Evolutionary conservation across 2,329 filamentous ascomycete species (phyloP).

Genomic region (Pseudopyrenochaeta lycopersici): DNA sequence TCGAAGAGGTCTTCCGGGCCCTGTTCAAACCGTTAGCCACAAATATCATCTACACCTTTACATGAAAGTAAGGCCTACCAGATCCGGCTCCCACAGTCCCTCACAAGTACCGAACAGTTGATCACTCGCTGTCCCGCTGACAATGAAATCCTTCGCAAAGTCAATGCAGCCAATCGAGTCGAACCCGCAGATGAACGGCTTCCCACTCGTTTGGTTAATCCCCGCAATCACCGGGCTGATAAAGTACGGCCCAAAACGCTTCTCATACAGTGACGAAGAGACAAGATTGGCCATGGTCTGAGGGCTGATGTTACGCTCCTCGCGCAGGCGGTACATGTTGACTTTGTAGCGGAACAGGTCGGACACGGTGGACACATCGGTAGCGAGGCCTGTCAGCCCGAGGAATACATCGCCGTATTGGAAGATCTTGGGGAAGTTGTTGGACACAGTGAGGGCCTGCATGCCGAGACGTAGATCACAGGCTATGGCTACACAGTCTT

Average conservation of each 20-base stretch:
- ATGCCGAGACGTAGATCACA: conserved; percentile 98
- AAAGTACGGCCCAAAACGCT: conserved; percentile 95
- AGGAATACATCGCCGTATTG: conserved; percentile 95
- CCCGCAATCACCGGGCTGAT: conserved; percentile 94
- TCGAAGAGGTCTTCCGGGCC: conserved; percentile 95
- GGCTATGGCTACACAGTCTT: conserved; percentile 99
- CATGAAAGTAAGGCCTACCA: conserved; percentile 65
- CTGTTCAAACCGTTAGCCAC: conserved; percentile 55
- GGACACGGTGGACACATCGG: conserved; percentile 91
- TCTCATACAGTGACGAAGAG: conserved; percentile 85
- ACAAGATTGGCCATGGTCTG: conserved; percentile 97
- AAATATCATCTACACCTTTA: neutral
- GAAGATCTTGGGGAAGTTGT: conserved; percentile 99
- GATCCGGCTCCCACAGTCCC: conserved; percentile 94
- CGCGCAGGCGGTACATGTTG: conserved; percentile 99
- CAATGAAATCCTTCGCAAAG: conserved; percentile 99
- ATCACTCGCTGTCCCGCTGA: conserved; percentile 93
- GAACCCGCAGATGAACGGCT: conserved; percentile 98
- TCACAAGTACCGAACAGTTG: conserved; percentile 99
- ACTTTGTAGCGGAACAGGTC: conserved; percentile 99
- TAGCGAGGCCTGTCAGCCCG: conserved; percentile 93
- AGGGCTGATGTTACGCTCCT: conserved; percentile 95
- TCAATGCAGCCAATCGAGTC: conserved; percentile 99
- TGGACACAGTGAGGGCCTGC: conserved; percentile 95
- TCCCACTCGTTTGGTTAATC: conserved; percentile 90